Conservation (phyloP, 1,139 yeast species). For the Oligophagozyma castellii region DNA sequence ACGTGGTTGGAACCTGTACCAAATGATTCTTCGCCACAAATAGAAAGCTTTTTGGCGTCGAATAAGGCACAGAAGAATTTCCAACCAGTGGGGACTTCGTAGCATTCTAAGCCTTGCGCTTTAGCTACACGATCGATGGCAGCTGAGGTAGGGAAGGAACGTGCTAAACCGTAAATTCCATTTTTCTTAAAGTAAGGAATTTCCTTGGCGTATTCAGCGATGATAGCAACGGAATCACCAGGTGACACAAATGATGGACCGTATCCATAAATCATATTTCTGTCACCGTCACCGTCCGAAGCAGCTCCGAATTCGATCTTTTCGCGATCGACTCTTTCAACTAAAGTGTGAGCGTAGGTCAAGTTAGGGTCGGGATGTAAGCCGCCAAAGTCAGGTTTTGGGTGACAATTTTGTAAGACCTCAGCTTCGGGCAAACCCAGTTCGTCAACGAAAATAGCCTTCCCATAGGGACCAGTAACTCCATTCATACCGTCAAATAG, state of each 20-base stretch:
- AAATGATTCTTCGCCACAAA: slow-evolving; percentile 96
- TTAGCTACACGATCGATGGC: slow-evolving; percentile 90
- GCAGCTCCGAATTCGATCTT: slow-evolving; percentile 94
- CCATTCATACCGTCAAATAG: slow-evolving; percentile 89
- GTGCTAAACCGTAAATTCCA: slow-evolving; percentile 89
- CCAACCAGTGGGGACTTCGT: slow-evolving; percentile 99
- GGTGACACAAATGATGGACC: slow-evolving; percentile 90
- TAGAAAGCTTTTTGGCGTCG: slow-evolving; percentile 83
- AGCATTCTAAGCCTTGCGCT: slow-evolving; percentile 55
- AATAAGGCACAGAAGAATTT: slow-evolving; percentile 92
- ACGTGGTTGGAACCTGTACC: slow-evolving; percentile 98
- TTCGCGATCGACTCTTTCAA: slow-evolving; percentile 66
- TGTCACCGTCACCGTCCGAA: slow-evolving; percentile 96
- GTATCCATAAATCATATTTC: slow-evolving; percentile 97
- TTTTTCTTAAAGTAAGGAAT: slow-evolving; percentile 83
- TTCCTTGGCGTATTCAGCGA: slow-evolving; percentile 75
- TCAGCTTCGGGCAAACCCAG: slow-evolving; percentile 53
- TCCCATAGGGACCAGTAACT: slow-evolving; percentile 95
- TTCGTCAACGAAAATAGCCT: slow-evolving; percentile 70
- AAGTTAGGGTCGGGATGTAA: slow-evolving; percentile 96
- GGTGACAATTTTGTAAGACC: slow-evolving; percentile 64
- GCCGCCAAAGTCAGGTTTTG: slow-evolving; percentile 90
- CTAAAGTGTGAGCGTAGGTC: slow-evolving; percentile 84
- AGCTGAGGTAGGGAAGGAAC: slow-evolving; percentile 95
- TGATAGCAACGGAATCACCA: slow-evolving; percentile 95